Percentiles rank a stretch among this genome's conserved stretches.
These are phyloP conservation scores for Cercophora sp. DNA, from an alignment of 495 filamentous ascomycete species.

Conservation along the genomic window DNA sequence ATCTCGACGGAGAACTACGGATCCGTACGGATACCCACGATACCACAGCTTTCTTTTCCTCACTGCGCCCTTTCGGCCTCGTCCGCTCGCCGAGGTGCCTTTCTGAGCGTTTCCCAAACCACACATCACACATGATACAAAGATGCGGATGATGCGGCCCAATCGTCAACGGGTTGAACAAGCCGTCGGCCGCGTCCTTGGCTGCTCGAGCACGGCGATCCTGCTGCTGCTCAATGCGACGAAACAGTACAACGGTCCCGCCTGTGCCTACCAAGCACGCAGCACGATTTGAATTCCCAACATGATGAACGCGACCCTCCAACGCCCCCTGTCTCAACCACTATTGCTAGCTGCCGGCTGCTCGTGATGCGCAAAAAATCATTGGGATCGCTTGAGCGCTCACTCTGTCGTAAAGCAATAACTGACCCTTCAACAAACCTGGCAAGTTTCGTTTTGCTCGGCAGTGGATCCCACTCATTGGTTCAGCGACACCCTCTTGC, in stretches of 20 bases:
- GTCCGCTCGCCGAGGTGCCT: too few species aligned
- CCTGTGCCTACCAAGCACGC: conserved; percentile 1
- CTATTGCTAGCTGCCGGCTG: too few species aligned
- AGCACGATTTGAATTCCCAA: conserved; percentile 1
- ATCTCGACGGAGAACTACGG: not conserved
- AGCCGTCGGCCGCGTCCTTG: not conserved
- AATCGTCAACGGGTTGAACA: conserved; percentile 2
- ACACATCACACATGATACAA: not conserved
- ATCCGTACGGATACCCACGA: not conserved
- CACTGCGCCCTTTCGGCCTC: too few species aligned
- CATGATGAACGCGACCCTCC: conserved; percentile 1
- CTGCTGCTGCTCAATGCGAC: conserved; percentile 9
- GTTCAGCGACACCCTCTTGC: too few species aligned
- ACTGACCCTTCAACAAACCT: too few species aligned
- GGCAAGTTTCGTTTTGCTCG: too few species aligned
- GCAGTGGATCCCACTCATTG: too few species aligned
- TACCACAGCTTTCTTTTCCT: not conserved
- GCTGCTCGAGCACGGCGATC: conserved; percentile 9
- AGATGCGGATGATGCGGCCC: not conserved
- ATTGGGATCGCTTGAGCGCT: too few species aligned
- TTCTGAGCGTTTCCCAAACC: not conserved
- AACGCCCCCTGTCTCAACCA: too few species aligned
- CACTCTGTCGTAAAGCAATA: too few species aligned
- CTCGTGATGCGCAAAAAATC: not conserved
- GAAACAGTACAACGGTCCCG: conserved; percentile 15